Base-by-base conservation (phyloP, 371 early-diverging fungal genomes). In the Mitosporidium daphniae region DNA sequence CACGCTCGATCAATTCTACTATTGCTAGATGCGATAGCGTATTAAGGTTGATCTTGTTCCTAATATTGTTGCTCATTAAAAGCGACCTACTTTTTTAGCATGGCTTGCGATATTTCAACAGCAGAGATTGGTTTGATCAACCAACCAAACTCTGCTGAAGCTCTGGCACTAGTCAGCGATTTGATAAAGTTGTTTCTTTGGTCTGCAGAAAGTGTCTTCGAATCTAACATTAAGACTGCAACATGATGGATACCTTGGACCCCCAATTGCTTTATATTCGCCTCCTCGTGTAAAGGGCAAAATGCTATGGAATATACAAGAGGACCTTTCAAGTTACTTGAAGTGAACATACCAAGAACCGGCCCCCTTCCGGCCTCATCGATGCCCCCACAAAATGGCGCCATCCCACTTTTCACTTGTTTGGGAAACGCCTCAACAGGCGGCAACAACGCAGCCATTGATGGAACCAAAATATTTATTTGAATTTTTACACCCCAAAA, bases 261-360 rank as follows among this genome's bases (percentile, higher is more conserved):
- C 1, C 68, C 69, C 8, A 65, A 40, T 7, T 38, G 38, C 17
- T 52, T 60, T 8, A 75, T 48, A 18, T 53, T 47, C 3, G 53
- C 41, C 22, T 55, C 51, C 16, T 50, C 50, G 3, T 54, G 47
- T 2, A 55, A 24, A 0, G 59, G 59, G 27, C 60, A 67, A 36
- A 61, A 78, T 27, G 67, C 59, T 5, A 61, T 47, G 1, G 70
- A 69, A 42, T 86, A 91, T 0, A 84, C 84, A 86, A 91, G 82
- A 4, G 86, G 82, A 0, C 84, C 77, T 58, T 19, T 14, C 15
- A n/a, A 3, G 21, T 8, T 7, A n/a, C n/a, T n/a, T n/a, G n/a
- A n/a, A n/a, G n/a, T n/a, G n/a, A n/a, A n/a, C n/a, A n/a, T n/a
- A n/a, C n/a, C n/a, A n/a, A n/a, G n/a, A n/a, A n/a, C n/a, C n/a